A percentile compares a stretch with the other conserved stretches of the same genome.
These are phyloP conservation scores for Lasiosphaeris hirsuta DNA, from an alignment of 495 filamentous ascomycete genomes.

Conservation along the genomic window DNA sequence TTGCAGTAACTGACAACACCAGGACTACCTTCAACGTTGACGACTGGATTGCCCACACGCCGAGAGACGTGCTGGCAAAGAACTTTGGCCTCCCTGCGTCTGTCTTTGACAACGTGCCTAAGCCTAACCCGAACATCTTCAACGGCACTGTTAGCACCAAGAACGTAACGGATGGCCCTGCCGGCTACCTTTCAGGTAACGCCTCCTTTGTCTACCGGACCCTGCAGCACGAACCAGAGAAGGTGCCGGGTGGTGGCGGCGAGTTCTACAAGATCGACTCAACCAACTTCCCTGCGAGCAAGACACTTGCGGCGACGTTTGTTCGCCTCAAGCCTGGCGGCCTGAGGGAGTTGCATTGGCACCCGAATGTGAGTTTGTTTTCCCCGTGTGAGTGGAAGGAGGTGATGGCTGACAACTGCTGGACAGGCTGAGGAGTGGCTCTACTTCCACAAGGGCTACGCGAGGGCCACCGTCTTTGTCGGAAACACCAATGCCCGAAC, in stretches of 20 bases:
- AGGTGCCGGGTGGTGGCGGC: slow-evolving; percentile 58
- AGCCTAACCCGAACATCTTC: slow-evolving; percentile 57
- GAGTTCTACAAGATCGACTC: slow-evolving; percentile 58
- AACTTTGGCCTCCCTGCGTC: slow-evolving; percentile 58
- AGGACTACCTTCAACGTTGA: slow-evolving; percentile 62
- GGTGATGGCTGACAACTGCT: background rate
- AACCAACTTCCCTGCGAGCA: slow-evolving; percentile 58
- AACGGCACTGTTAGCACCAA: slow-evolving; percentile 50
- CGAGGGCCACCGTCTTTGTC: slow-evolving; percentile 59
- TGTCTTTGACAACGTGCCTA: slow-evolving; percentile 55
- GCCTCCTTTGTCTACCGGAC: slow-evolving; percentile 56
- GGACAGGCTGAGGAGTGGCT: slow-evolving; percentile 60
- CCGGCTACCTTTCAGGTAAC: slow-evolving; percentile 49
- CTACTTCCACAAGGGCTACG: slow-evolving; percentile 59
- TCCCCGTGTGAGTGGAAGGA: background rate
- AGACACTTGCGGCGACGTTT: slow-evolving; percentile 58
- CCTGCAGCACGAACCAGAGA: slow-evolving; percentile 46
- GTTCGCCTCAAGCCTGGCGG: slow-evolving; percentile 58
- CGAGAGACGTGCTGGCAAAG: slow-evolving; percentile 58
- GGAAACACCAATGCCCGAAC: slow-evolving; percentile 56
- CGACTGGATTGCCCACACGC: slow-evolving; percentile 63
- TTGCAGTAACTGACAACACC: background rate
- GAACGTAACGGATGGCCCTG: slow-evolving; percentile 42
- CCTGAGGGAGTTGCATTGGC: slow-evolving; percentile 64
- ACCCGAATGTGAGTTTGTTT: slow-evolving; percentile 53